Conservation (phyloP, 257 asterid genomes). For the Paulownia fortunei region DNA sequence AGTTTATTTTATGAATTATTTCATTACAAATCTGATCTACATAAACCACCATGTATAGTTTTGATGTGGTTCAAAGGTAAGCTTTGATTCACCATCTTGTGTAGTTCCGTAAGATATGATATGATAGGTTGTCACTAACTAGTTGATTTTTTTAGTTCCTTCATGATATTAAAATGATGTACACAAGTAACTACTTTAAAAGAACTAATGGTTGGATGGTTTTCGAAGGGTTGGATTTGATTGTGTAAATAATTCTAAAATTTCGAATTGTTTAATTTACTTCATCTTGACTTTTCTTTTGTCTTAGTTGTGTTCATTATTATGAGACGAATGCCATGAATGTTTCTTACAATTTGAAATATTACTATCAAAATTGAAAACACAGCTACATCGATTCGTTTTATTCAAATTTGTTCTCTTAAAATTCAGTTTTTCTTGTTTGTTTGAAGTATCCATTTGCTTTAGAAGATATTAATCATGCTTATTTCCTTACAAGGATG, state of each 20-base stretch:
- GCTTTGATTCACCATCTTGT: neutral
- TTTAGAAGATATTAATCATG: neutral
- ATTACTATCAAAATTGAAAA: neutral
- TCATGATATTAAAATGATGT: neutral
- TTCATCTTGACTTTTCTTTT: neutral
- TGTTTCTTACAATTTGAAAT: neutral
- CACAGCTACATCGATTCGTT: neutral
- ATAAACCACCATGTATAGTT: neutral
- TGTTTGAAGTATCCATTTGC: neutral
- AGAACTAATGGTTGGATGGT: neutral
- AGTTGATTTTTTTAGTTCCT: neutral
- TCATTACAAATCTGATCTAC: neutral
- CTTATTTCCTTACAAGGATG: neutral
- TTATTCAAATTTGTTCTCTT: neutral
- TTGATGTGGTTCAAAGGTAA: neutral
- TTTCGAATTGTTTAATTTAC: neutral
- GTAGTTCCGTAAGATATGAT: neutral
- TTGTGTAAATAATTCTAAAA: neutral
- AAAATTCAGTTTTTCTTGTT: conserved; percentile 1
- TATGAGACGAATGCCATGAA: neutral
- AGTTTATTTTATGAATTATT: too few species aligned
- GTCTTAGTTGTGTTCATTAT: neutral
- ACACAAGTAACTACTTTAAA: neutral
- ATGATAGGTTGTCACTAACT: neutral
- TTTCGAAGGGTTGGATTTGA: too few species aligned